Base-by-base conservation (phyloP, 78 protist species). In the Dictyostelium firmibasis region DNA sequence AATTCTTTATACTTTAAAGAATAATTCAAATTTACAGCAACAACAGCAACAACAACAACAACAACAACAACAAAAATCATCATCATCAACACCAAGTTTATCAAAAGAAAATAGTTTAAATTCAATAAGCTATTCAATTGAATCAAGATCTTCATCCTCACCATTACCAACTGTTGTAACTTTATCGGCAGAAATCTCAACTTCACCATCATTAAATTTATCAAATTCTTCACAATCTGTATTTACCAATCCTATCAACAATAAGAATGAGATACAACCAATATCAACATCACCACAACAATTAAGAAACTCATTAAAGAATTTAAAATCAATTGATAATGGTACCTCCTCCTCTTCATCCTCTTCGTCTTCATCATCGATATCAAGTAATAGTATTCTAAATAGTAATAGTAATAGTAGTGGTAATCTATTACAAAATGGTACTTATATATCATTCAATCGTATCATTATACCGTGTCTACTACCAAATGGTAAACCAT, bases 391-490 rank as follows among this genome's bases (percentile, higher is more conserved):
- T 82, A 35, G 60, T 35, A 20, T 82, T 47, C 20, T 57, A 57
- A 57, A 83, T 57, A 64, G 38, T 11, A 67, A 27, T 27, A 67
- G 75, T 27, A 27, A 27, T 11, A 67, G 35, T 67, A 16, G 35
- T 77, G 27, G 38, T 53, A 81, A 50, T 20, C 38, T 64, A 50
- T 29, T 43, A 50, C 20, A 33, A 29, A 60, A 29, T 33, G 44
- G 57, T 25, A 11, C 70, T 4, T 16, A 33, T 33, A 76, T 76
- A 76, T 20, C 81, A 47, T 69, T 78, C 7, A 78, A 83, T 31
- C 72, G 85, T 38, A 81, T 89, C 1, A 89, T 89, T 38, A 27
- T 89, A n/a, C 94, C 94, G 4, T 81, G 94, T 69, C 25, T 89
- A 23, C 44, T 89, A 23, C 94, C 94, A 38, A 18, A 16, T 35